These are phyloP conservation scores for Pseudogymnoascus sp. DNA, from an alignment of 2,329 filamentous ascomycete species.

Conservation along the genomic window DNA sequence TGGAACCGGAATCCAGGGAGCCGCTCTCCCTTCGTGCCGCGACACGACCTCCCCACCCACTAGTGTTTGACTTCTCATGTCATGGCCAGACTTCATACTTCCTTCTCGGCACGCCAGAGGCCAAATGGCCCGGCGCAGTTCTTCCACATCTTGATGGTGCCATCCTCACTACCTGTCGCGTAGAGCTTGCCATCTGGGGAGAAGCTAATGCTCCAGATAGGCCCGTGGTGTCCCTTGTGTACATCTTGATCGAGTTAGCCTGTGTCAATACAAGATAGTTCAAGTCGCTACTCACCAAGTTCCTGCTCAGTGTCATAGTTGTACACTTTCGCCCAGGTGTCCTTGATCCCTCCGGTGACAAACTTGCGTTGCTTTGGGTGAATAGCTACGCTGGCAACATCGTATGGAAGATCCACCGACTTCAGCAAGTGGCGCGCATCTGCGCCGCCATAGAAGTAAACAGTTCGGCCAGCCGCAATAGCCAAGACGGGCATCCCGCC, in stretches of 20 bases:
- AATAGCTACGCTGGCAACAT: constrained; percentile 83
- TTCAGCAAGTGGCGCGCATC: constrained; percentile 68
- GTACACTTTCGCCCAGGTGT: constrained; percentile 96
- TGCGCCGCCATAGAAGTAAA: constrained; percentile 81
- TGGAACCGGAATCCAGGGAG: not conserved
- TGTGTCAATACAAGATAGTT: not conserved
- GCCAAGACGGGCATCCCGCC: constrained; percentile 67
- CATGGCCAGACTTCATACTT: not conserved
- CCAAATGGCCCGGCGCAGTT: constrained; percentile 59
- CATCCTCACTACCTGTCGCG: constrained; percentile 92
- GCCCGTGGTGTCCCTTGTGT: constrained; percentile 93
- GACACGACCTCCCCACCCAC: not conserved
- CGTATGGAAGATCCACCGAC: constrained; percentile 68
- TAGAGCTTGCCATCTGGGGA: constrained; percentile 94
- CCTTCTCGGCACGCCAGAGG: constrained; percentile 39
- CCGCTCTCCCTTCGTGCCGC: not conserved
- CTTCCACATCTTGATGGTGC: constrained; percentile 89
- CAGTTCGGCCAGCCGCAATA: constrained; percentile 87
- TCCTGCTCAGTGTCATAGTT: constrained; percentile 77
- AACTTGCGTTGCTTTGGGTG: constrained; percentile 75
- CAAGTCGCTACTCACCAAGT: constrained; percentile 46
- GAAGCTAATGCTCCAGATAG: constrained; percentile 93
- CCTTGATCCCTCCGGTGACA: constrained; percentile 81
- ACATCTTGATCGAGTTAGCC: constrained; percentile 49
- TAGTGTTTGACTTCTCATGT: not conserved